phyloP scores from a whole-genome alignment of 345 rosid species.

The Trapa incisa region DNA sequence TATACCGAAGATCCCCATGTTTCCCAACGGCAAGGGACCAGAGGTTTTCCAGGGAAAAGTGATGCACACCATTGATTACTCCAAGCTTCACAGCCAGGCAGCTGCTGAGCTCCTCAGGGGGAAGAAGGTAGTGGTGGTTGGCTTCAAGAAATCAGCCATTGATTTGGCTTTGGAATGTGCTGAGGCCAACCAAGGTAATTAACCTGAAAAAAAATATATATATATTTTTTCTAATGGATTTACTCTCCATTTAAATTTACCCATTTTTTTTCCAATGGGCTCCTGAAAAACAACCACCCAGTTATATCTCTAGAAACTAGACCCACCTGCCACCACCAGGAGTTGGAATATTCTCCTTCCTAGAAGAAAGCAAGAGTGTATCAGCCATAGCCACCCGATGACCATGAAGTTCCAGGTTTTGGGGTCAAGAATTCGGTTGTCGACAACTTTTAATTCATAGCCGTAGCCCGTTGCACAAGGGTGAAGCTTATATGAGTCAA shows the following conservation, averaged over 20 bases:
- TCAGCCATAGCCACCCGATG: no score
- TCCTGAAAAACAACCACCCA: not conserved
- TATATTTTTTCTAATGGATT: not conserved
- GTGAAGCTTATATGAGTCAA: not conserved
- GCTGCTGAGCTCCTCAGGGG: slow-evolving; percentile 24
- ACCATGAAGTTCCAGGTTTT: no score
- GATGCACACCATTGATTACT: slow-evolving; percentile 40
- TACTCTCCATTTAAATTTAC: no score
- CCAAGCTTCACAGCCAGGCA: slow-evolving; percentile 24
- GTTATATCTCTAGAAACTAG: no score
- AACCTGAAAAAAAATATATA: not conserved
- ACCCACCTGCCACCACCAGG: no score
- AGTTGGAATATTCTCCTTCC: no score
- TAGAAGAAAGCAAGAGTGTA: no score
- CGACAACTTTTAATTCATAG: not conserved
- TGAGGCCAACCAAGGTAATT: slow-evolving; percentile 41
- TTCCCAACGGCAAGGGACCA: slow-evolving; percentile 26
- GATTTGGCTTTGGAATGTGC: slow-evolving; percentile 53
- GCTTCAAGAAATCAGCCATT: slow-evolving; percentile 46
- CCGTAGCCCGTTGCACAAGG: not conserved
- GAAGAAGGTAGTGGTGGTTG: slow-evolving; percentile 40
- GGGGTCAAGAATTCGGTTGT: no score
- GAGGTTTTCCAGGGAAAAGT: slow-evolving; percentile 34
- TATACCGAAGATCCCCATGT: slow-evolving; percentile 24
- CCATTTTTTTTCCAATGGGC: not conserved